Evolutionary conservation across 371 early-diverging fungal genomes (phyloP), one percentile per base, ranked within the genome.

Genomic region (Rhizopus sp.): DNA sequence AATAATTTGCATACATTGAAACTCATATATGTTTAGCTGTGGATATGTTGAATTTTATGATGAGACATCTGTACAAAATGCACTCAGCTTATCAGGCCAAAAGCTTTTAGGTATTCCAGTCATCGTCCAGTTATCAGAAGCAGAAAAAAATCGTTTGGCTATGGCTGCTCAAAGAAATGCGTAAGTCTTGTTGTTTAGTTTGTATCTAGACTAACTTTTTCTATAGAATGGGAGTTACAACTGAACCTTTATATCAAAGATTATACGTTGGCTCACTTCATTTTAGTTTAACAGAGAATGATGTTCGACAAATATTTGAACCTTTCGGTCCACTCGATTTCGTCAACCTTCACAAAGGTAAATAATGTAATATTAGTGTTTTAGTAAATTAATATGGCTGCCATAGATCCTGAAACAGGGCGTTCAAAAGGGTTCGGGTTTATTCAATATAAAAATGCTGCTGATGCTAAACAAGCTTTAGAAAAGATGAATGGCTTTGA

Each of bases 21-120:
- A 16, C 23, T 52, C 7, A 13, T 59, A n/a, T 41, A 37, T 52
- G 33, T 17, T 16, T 65, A 85, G 85, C 50, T 84, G 83, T 68
- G 86, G 86, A 79, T 98, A 97, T 69, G 94, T 98, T 16, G 98
- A 98, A 69, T 98, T 95, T 81, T 89, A 93, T 72, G 90, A 93
- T 17, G 88, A 88, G 52, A 86, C 81, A 13, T 85, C 95, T 40
- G 96, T 95, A 17, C 75, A 77, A 59, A 86, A 85, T 62, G 98
- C 98, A 10, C 75, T 96, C 29, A 82, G 75, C 41, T 80, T 96
- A 84, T 85, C 92, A 49, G 95, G 94, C 30, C 83, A 92, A 71
- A 91, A 90, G 80, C 87, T 98, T 66, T 77, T 96, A 76, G 97
- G 94, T 59, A 91, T 95, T 64, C 97, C 97, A 2, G 92, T 96